Evolutionary conservation across 768 basidiomycete species (phyloP), one percentile per base, ranked within the genome.

Genomic region (Bullera alba): DNA sequence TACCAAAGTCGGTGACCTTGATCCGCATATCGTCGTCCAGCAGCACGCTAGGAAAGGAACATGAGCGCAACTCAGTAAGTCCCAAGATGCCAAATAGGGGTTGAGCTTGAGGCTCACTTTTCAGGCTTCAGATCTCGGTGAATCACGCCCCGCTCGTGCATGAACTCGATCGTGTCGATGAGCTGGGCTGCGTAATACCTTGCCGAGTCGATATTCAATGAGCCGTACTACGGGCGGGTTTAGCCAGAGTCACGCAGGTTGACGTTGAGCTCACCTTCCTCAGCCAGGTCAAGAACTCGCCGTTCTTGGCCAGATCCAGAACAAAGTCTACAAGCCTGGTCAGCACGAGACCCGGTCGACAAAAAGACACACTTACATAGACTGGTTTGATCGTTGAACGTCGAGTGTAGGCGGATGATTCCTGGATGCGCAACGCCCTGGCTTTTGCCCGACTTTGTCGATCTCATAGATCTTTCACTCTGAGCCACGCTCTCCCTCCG

Each of bases 1-100:
- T 92, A 5, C 95, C 95, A 72, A 97, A 97, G 71, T 99, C 95
- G 15, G 90, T 87, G n/a, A 99, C 80, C 72, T 90, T 93, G 67
- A 95, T 81, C 47, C 89, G 82, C 74, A 84, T 86, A 15, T 83
- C 79, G 29, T 79, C 79, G 60, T 93, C 90, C n/a, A 99, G 77
- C 7, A 99, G 77, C 26, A 97, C 77, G 69, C 96, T 96, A 72
- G 86, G n/a, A n/a, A n/a, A n/a, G 86, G 8, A 86, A 86, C 69
- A 87, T 87, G 27, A 87, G 37, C 37, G 12, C 32, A 8, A 34
- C n/a, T 77, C n/a, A 38, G 66, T 87, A 85, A 49, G 21, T 2
- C 37, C 8, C 35, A 14, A 42, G 16, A 5, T 41, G 26, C 29
- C 42, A 42, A 42, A 32, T 37, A 25, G 23, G 29, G 7, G 4